phyloP scores from a whole-genome alignment of 2,329 filamentous ascomycete species.

The Tolypocladium nubicola region DNA sequence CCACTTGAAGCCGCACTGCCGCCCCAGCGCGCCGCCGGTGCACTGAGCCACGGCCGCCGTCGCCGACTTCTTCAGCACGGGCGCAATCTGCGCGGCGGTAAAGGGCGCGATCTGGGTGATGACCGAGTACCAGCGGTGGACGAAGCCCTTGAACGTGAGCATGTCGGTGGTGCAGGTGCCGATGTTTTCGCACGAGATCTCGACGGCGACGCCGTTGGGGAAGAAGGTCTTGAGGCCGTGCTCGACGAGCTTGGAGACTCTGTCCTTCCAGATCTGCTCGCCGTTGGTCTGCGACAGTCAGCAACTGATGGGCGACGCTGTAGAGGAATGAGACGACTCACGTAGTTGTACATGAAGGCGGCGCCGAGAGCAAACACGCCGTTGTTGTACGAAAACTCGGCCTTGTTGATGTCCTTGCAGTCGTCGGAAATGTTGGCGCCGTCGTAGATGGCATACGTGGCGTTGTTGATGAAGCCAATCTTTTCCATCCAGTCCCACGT shows the following conservation, averaged over 20 bases:
- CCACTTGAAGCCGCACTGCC: slow-evolving; percentile 47
- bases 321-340: slow-evolving; percentile 14
- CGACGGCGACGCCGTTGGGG: slow-evolving; percentile 44
- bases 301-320: neutral
- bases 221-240: slow-evolving; percentile 38
- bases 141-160: slow-evolving; percentile 51
- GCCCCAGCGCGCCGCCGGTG: slow-evolving; percentile 34
- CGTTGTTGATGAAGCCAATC: slow-evolving; percentile 47
- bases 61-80: slow-evolving; percentile 41
- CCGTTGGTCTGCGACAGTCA: slow-evolving; percentile 30
- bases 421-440: slow-evolving; percentile 40
- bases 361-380: slow-evolving; percentile 47
- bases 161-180: slow-evolving; percentile 52
- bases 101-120: slow-evolving; percentile 44
- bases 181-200: slow-evolving; percentile 47
- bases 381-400: slow-evolving; percentile 52
- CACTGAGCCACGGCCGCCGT: slow-evolving; percentile 44
- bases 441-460: slow-evolving; percentile 50
- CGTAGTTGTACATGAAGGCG: slow-evolving; percentile 54
- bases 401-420: slow-evolving; percentile 43
- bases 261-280: slow-evolving; percentile 37
- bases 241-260: slow-evolving; percentile 30
- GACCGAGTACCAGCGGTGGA: slow-evolving; percentile 45
- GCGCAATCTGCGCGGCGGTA: slow-evolving; percentile 36
- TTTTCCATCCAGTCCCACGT: slow-evolving; percentile 50